These are phyloP conservation scores for Aspergillus sp. DNA, from an alignment of 2,329 filamentous ascomycete species.

Conservation along the genomic window DNA sequence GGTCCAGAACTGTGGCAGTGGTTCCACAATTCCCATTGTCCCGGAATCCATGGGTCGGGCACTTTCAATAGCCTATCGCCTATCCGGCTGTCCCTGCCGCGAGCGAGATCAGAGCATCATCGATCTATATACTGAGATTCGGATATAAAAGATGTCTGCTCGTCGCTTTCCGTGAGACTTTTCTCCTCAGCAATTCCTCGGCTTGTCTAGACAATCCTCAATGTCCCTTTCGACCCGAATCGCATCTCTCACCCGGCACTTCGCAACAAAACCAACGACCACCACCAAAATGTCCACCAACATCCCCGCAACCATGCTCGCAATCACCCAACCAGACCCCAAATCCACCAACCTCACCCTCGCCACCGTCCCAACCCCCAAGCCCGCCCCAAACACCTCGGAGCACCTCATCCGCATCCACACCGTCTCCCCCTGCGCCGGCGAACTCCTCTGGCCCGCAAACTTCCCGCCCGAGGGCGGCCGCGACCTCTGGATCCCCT, in stretches of 20 bases:
- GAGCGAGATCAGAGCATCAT: not conserved
- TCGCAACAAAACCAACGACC: not conserved
- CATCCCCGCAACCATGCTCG: conserved; percentile 15
- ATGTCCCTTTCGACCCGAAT: not conserved
- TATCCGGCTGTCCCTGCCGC: not conserved
- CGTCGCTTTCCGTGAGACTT: not conserved
- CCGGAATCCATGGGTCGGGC: not conserved
- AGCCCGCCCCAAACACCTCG: conserved; percentile 27
- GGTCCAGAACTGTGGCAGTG: no score
- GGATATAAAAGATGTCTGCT: not conserved
- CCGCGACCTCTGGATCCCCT: conserved; percentile 39
- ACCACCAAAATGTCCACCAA: not conserved
- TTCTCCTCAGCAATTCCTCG: not conserved
- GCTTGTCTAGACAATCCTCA: not conserved
- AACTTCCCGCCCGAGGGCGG: conserved; percentile 29
- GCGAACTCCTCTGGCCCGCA: conserved; percentile 51
- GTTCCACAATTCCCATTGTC: no score
- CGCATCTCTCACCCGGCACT: not conserved
- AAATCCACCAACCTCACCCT: conserved; percentile 15
- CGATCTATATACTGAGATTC: not conserved
- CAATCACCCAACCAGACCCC: conserved; percentile 18
- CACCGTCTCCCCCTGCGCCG: conserved; percentile 45
- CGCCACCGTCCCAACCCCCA: conserved; percentile 19
- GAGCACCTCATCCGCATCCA: conserved; percentile 49
- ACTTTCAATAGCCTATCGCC: not conserved